Conservation (phyloP, 2,329 filamentous ascomycete genomes). For the Alternaria tenuissima region DNA sequence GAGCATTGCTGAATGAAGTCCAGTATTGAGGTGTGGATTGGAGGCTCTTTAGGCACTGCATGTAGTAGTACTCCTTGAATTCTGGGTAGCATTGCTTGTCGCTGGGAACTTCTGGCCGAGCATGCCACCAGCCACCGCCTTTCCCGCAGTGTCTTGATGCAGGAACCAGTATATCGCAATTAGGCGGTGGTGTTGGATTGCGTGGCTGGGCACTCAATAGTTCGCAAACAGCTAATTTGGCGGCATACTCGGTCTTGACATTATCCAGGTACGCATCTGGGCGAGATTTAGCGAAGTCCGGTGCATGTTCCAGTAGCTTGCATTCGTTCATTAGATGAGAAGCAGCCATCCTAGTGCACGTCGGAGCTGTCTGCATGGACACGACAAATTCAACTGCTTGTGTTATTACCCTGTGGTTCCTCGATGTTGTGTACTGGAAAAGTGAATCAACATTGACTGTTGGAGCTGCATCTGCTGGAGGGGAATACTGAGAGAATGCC, state of each 20-base stretch:
- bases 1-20: slow-evolving; percentile 70
- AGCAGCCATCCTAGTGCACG: slow-evolving; percentile 63
- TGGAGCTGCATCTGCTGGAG: slow-evolving; percentile 20
- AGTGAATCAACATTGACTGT: slow-evolving; percentile 28
- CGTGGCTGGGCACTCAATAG: slow-evolving; percentile 57
- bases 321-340: slow-evolving; percentile 63
- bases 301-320: slow-evolving; percentile 54
- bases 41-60: slow-evolving; percentile 63
- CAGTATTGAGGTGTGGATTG: slow-evolving; percentile 65
- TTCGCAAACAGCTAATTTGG: slow-evolving; percentile 70
- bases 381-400: slow-evolving; percentile 36
- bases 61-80: slow-evolving; percentile 50
- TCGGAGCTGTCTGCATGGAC: slow-evolving; percentile 34
- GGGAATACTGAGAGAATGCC: slow-evolving; percentile 23
- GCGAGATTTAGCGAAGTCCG: slow-evolving; percentile 35
- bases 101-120: slow-evolving; percentile 11
- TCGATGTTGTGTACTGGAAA: slow-evolving; percentile 32
- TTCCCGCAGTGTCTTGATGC: slow-evolving; percentile 44
- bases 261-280: slow-evolving; percentile 45
- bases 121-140: slow-evolving; percentile 34
- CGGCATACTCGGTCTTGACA: slow-evolving; percentile 66
- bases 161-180: slow-evolving; percentile 61
- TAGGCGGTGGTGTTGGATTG: slow-evolving; percentile 58
- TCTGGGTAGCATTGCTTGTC: slow-evolving; percentile 47
- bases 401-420: slow-evolving; percentile 34